Conservation (phyloP, 192 early-diverging fungal genomes). For the Backusella morwellensis region DNA sequence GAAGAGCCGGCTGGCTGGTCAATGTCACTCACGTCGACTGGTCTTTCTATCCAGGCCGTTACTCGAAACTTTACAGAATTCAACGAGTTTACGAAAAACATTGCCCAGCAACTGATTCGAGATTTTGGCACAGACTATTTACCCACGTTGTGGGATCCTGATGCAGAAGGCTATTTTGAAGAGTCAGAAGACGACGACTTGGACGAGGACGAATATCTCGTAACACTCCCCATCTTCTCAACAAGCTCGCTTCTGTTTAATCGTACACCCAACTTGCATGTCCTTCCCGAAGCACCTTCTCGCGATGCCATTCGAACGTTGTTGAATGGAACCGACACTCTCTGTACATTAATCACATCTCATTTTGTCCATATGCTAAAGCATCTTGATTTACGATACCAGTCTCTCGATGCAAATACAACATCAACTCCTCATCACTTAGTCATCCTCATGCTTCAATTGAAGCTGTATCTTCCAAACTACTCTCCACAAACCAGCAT, state of each 20-base stretch:
- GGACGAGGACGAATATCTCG: conserved; percentile 34
- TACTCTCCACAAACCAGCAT: background rate
- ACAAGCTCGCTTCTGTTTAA: background rate
- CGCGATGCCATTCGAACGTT: background rate
- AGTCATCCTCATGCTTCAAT: conserved; percentile 3
- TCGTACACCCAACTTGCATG: background rate
- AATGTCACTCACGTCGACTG: conserved; percentile 14
- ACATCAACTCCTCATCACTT: background rate
- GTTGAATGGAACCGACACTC: background rate
- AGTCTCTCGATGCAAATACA: background rate
- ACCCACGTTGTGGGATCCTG: conserved; percentile 1
- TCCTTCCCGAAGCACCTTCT: background rate
- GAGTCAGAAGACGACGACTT: conserved; percentile 28
- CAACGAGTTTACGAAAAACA: conserved; percentile 11
- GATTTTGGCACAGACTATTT: conserved; percentile 22
- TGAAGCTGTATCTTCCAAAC: background rate
- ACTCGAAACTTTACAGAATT: conserved; percentile 21
- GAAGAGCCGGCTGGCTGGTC: conserved; percentile 20
- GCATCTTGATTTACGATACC: background rate
- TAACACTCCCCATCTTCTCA: conserved; percentile 30
- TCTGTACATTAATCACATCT: background rate
- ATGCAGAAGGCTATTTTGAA: conserved; percentile 16
- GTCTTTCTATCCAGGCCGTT: conserved; percentile 23
- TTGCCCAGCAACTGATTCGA: conserved; percentile 15
- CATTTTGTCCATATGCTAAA: background rate